Conservation (phyloP, 805 yeast genomes). For the Candida fluviatilis region DNA sequence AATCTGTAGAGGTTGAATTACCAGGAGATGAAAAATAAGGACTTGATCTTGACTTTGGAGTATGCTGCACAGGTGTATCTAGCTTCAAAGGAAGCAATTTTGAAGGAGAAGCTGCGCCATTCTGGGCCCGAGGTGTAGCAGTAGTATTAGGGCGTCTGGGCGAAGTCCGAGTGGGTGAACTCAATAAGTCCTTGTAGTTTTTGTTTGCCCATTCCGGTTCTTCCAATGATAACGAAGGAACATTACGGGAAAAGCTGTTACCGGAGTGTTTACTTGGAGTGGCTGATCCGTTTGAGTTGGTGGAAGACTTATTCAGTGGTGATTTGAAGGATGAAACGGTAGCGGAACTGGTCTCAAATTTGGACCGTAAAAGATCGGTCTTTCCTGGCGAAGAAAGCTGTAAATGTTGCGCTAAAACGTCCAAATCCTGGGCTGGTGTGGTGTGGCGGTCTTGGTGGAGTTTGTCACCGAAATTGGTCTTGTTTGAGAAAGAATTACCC, state of each 20-base stretch:
- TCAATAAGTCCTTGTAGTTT: conserved; percentile 16
- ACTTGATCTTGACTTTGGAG: conserved; percentile 6
- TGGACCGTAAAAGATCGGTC: conserved; percentile 26
- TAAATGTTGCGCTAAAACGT: conserved; percentile 35
- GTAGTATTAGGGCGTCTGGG: conserved; percentile 5
- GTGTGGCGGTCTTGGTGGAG: not conserved
- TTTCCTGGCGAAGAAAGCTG: conserved; percentile 23
- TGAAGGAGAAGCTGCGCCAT: conserved; percentile 1
- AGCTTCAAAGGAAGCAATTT: conserved; percentile 6
- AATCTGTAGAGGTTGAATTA: conserved; percentile 23
- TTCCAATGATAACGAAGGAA: conserved; percentile 8
- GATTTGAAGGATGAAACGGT: conserved; percentile 41
- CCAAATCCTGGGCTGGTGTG: conserved; percentile 24
- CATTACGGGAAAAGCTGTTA: not conserved
- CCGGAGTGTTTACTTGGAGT: conserved; percentile 5
- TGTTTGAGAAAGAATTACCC: conserved; percentile 12
- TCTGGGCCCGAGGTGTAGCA: too few species aligned
- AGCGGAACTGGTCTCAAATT: conserved; percentile 39
- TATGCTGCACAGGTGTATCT: conserved; percentile 10
- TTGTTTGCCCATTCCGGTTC: conserved; percentile 20
- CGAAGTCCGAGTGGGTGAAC: conserved; percentile 3
- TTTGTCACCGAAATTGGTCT: not conserved
- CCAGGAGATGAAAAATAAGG: conserved; percentile 27
- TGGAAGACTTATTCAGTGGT: conserved; percentile 16
- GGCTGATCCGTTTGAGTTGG: conserved; percentile 12